Percentiles rank a stretch among this genome's conserved stretches.
These are phyloP conservation scores for Fusarium nygamai DNA, from an alignment of 2,329 filamentous ascomycete species.

Conservation along the genomic window DNA sequence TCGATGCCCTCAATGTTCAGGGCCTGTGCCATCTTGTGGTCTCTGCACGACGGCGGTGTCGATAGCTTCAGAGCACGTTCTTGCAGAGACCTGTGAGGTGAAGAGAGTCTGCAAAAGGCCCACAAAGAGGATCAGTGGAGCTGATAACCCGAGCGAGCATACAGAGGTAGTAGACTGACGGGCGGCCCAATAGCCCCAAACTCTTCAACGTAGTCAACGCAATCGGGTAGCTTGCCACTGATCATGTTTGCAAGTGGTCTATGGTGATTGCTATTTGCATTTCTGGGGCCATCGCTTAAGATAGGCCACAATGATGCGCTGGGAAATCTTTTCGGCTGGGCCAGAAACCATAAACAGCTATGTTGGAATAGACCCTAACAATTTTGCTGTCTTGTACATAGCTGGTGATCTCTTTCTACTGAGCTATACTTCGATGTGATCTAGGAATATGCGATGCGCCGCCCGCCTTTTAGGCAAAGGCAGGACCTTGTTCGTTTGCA, in stretches of 20 bases:
- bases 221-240: conserved; percentile 21
- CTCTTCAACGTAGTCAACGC: not conserved
- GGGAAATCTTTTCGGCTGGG: not conserved
- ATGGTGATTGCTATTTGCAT: conserved; percentile 10
- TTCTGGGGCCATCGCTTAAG: conserved; percentile 27
- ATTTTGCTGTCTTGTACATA: not conserved
- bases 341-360: not conserved
- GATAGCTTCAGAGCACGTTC: conserved; percentile 44
- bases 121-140: conserved; percentile 38
- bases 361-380: not conserved
- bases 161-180: not conserved
- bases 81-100: conserved; percentile 32
- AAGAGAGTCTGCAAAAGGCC: conserved; percentile 18
- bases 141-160: conserved; percentile 2
- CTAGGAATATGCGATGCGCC: conserved; percentile 4
- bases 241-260: conserved; percentile 22
- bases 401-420: not conserved
- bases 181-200: conserved; percentile 5
- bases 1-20: conserved; percentile 32
- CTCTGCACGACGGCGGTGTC: conserved; percentile 42
- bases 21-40: conserved; percentile 33
- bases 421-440: conserved; percentile 4
- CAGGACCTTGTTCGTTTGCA: conserved; percentile 2
- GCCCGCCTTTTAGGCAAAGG: not conserved
- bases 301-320: conserved; percentile 1